phyloP scores from a whole-genome alignment of 768 basidiomycete genomes.

The Serendipita sp. region DNA sequence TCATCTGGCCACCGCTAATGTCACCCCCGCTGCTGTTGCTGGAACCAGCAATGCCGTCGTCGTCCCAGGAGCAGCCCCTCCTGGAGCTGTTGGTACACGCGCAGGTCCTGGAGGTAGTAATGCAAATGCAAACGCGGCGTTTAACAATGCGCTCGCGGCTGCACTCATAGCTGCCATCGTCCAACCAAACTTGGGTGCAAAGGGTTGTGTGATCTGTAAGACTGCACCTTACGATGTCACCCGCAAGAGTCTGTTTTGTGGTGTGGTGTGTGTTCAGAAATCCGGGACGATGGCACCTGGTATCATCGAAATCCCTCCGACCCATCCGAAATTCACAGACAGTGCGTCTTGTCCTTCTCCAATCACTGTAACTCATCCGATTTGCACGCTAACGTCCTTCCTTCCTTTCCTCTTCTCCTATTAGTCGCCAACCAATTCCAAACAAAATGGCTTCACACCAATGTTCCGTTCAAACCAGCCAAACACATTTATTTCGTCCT shows the following conservation, averaged over 20 bases:
- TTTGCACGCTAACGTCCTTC: background rate
- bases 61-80: no score
- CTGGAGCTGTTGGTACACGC: no score
- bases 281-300: constrained; percentile 39
- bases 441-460: constrained; percentile 46
- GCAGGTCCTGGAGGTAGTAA: no score
- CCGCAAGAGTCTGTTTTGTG: background rate
- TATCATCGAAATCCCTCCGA: constrained; percentile 41
- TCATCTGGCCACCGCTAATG: no score
- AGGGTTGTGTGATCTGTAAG: background rate
- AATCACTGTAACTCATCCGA: no score
- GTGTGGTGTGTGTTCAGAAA: constrained; percentile 22
- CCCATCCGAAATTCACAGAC: constrained; percentile 45
- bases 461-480: constrained; percentile 40
- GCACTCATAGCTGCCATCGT: background rate
- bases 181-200: background rate
- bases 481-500: constrained; percentile 50
- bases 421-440: constrained; percentile 53
- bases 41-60: no score
- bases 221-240: background rate
- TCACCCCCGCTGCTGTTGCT: no score
- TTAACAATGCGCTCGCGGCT: background rate
- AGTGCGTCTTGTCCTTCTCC: no score
- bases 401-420: constrained; percentile 6
- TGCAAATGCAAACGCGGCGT: background rate